Evolutionary conservation across 768 basidiomycete genomes (phyloP).

Genomic region (Tricholoma flavovirens): DNA sequence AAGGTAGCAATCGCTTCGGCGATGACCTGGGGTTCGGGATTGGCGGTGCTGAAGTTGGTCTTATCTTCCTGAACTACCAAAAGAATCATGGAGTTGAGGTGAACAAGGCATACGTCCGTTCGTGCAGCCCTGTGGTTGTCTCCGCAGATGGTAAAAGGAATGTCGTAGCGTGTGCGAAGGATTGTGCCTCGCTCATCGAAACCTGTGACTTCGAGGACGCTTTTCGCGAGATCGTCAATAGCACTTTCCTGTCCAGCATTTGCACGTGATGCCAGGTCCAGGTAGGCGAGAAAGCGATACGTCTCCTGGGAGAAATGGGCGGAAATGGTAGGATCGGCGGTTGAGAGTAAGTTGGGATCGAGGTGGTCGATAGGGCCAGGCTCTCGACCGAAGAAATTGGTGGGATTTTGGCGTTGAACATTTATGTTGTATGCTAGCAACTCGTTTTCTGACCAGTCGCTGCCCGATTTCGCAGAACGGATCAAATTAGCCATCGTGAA

Average conservation of each 20-base stretch:
- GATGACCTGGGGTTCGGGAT: slow-evolving; percentile 25
- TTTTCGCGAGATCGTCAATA: neutral
- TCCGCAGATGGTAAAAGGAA: slow-evolving; percentile 12
- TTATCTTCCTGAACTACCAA: neutral
- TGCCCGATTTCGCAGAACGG: neutral
- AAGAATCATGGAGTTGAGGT: neutral
- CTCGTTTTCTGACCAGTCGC: neutral
- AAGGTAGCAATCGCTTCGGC: slow-evolving; percentile 27
- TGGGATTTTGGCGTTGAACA: neutral
- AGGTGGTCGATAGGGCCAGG: neutral
- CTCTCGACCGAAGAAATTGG: neutral
- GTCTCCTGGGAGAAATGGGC: neutral
- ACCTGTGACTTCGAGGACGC: slow-evolving; percentile 1
- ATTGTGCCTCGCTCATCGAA: slow-evolving; percentile 6
- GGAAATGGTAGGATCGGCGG: neutral
- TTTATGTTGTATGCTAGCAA: neutral
- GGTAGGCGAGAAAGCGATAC: neutral
- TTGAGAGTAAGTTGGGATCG: neutral
- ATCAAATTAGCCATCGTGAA: neutral
- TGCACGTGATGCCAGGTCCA: neutral
- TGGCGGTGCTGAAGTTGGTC: neutral
- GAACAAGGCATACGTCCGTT: neutral
- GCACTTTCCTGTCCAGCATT: neutral
- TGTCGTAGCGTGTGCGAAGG: slow-evolving; percentile 6
- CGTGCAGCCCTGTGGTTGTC: neutral